Evolutionary conservation across 108 stramenopile genomes (phyloP), one percentile per base, ranked within the genome.

Genomic region (Discostella pseudostelligera): DNA sequence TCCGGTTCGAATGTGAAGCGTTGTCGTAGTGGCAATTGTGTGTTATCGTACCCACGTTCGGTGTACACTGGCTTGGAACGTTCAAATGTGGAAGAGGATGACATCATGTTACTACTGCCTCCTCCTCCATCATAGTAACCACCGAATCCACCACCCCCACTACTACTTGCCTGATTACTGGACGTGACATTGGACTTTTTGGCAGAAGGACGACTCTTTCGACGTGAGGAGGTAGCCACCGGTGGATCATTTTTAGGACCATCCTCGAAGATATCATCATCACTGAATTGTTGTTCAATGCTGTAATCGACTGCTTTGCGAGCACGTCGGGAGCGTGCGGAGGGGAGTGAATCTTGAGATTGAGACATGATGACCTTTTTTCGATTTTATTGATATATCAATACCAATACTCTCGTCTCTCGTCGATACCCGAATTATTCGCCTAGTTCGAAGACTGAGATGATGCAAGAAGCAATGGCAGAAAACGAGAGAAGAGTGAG

Each of bases 1-100:
- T 96, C 95, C 8, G 96, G 96, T 54, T 95, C 73, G 67, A 95
- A 97, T 10, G 86, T 81, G 67, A 92, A 97, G 40, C 87, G 75
- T 58, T 95, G 91, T 25, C 96, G 72, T 24, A 96, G 75, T 20
- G 89, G 92, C 11, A 74, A 81, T 13, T 87, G 53, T 7, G 62
- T 61, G n/a, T 84, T 60, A 74, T 93, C 92, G 79, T 93, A 93
- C 22, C 92, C 92, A 40, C 79, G 79, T 63, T 93, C 92, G 12
- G 79, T 84, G 51, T 84, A 90, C n/a, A 82, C 51, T 8, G 78
- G 84, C 32, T 63, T 71, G 45, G 70, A 26, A 24, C 61, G 53
- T 63, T 62, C 70, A 47, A 62, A 62, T 0, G 61, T 32, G 32
- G 32, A 32, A 32, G 32, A 32, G 3, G 32, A 32, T 5, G 5